Evolutionary conservation across 306 rosid species (phyloP), one percentile per base, ranked within the genome.

Genomic region (Prunus davidiana): DNA sequence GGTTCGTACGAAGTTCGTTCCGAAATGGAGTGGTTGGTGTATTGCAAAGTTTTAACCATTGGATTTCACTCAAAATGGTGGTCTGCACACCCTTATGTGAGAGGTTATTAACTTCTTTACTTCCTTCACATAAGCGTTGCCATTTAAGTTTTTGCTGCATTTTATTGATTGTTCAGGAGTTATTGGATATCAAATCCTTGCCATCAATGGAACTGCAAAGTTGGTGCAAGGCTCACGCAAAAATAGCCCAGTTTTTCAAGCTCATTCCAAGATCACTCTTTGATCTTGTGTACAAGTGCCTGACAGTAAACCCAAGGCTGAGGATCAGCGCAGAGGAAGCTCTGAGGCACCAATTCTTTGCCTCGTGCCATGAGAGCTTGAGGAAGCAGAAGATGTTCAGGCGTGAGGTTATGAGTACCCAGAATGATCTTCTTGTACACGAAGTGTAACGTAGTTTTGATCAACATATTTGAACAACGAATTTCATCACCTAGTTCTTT

Each of bases 241-340:
- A 19, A 64, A 81, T 81, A 25, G 54, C 78, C 0, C 83, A 83
- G 22, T 83, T 83, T 66, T 50, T 70, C 13, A 75, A 52, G 73
- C 61, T 25, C 41, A 56, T 83, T 58, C 86, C 86, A 2, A 57
- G 47, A 75, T 83, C 81, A 12, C 78, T 83, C 9, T 79, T 83
- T 16, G 78, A 79, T 79, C 81, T 79, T 27, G 80, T 83, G 41
- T 78, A 79, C 25, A 83, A 79, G 67, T 79, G 86, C 75, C 41
- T 83, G 25, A 71, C 81, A 27, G 81, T 79, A 25, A 83, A 79
- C 72, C 83, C 83, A 10, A 79, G 83, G 71, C 77, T 65, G 55
- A 57, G 86, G 67, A 79, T 75, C 76, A 79, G 72, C 18, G 80
- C 86, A 64, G 86, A 79, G 43, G 86, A 83, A 79, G 83, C 86